phyloP scores from a whole-genome alignment of 2,329 filamentous ascomycete species.

The Xylogone sp. region DNA sequence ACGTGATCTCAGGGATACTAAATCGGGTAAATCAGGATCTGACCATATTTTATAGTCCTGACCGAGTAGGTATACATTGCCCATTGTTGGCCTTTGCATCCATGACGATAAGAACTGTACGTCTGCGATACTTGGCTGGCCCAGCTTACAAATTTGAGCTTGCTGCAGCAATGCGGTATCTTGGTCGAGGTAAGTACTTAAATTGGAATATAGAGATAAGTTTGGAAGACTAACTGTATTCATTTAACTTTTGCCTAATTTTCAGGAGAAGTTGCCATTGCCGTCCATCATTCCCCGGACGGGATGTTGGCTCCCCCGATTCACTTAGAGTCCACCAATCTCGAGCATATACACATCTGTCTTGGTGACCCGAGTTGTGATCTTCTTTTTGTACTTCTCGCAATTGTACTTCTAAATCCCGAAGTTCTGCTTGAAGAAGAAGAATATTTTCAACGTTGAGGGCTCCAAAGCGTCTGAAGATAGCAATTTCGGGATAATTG shows the following conservation, averaged over 20 bases:
- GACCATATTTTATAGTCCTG: conserved; percentile 17
- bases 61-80: conserved; percentile 17
- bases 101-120: conserved; percentile 13
- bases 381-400: conserved; percentile 9
- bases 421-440: conserved; percentile 27
- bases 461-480: conserved; percentile 23
- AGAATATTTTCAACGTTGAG: conserved; percentile 25
- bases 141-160: background rate
- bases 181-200: background rate
- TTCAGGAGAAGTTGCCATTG: conserved; percentile 18
- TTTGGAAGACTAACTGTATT: conserved; percentile 16
- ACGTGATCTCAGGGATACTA: conserved; percentile 17
- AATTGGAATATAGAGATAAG: too few species aligned
- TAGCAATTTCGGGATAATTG: conserved; percentile 19
- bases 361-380: conserved; percentile 1
- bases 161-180: conserved; percentile 5
- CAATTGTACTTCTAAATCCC: conserved; percentile 19
- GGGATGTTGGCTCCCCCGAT: background rate
- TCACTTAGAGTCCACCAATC: conserved; percentile 19
- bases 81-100: conserved; percentile 17
- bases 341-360: conserved; percentile 6
- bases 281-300: conserved; percentile 11
- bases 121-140: conserved; percentile 6
- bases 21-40: conserved; percentile 12
- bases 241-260: conserved; percentile 14